Percentiles rank a stretch among this genome's conserved stretches.
Conservation (phyloP, 495 filamentous ascomycete species). For the Thermothielavioides terrestris region DNA sequence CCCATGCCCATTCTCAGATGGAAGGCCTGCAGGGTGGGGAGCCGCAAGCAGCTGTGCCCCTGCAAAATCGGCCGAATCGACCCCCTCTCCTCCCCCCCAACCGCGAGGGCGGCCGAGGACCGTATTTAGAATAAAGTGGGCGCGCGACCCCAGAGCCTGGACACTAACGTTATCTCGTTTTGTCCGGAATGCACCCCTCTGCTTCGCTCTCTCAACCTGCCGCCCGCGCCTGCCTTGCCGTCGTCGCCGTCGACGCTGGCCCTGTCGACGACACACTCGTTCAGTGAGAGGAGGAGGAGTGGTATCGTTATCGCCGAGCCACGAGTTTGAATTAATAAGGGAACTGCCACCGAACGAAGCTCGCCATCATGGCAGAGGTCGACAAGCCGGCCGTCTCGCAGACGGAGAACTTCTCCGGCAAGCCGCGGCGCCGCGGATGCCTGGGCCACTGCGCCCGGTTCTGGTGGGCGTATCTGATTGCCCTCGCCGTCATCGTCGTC, state of each 20-base stretch:
- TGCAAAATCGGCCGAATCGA: slow-evolving; percentile 1
- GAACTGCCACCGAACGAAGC: neutral
- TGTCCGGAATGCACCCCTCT: no score
- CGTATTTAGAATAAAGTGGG: no score
- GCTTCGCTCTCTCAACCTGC: neutral
- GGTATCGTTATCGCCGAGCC: slow-evolving; percentile 9
- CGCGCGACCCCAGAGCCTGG: slow-evolving; percentile 6
- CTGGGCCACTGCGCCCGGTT: slow-evolving; percentile 43
- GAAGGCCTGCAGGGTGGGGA: neutral
- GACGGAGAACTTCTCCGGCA: slow-evolving; percentile 16
- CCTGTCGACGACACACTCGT: neutral
- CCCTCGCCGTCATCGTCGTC: slow-evolving; percentile 48
- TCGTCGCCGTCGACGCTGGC: neutral
- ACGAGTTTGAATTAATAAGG: no score
- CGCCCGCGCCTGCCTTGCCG: neutral
- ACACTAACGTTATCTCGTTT: no score
- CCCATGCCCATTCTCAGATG: neutral
- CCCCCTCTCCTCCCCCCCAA: neutral
- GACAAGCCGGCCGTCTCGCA: slow-evolving; percentile 20
- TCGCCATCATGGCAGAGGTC: slow-evolving; percentile 17
- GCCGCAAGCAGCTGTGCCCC: neutral
- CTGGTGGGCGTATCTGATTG: slow-evolving; percentile 66
- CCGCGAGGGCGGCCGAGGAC: neutral
- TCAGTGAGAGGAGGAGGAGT: slow-evolving; percentile 3
- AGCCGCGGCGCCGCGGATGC: slow-evolving; percentile 21